Conservation (phyloP, 1,284 basidiomycete species). For the Irpex sp. region DNA sequence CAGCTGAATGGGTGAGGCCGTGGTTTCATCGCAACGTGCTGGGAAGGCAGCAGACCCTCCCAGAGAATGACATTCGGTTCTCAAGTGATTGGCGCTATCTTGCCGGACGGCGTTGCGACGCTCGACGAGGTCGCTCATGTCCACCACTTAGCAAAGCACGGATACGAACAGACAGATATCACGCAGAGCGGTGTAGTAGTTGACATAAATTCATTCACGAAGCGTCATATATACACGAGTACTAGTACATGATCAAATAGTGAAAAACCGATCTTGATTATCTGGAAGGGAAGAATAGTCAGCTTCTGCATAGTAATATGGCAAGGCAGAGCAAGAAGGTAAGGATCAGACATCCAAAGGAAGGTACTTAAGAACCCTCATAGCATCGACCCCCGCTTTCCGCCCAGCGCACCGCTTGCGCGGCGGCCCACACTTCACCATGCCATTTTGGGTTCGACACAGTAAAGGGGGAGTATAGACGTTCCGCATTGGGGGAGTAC, state of each 20-base stretch:
- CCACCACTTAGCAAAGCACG: too few relatives aligned
- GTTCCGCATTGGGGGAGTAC: constrained; percentile 67
- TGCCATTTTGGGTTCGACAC: constrained; percentile 63
- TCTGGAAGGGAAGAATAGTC: not conserved
- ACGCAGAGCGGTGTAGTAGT: too few relatives aligned
- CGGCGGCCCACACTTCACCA: constrained; percentile 55
- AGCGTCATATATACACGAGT: too few relatives aligned
- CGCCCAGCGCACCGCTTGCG: constrained; percentile 53
- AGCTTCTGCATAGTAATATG: not conserved
- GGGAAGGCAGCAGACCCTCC: not conserved
- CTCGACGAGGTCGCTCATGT: too few relatives aligned
- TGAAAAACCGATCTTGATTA: not conserved
- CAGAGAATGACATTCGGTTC: not conserved
- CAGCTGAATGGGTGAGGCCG: not conserved
- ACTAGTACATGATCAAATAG: too few relatives aligned
- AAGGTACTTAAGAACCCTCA: constrained; percentile 29
- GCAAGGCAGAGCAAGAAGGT: not conserved
- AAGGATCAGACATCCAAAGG: constrained; percentile 33
- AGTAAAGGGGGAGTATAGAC: constrained; percentile 52
- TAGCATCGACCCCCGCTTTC: constrained; percentile 28
- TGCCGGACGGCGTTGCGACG: not conserved
- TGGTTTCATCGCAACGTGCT: not conserved
- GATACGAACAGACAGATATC: too few relatives aligned
- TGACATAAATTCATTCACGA: too few relatives aligned
- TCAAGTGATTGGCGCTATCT: not conserved